Conservation (phyloP, 2,329 filamentous ascomycete species). For the Colletotrichum plurivorum region DNA sequence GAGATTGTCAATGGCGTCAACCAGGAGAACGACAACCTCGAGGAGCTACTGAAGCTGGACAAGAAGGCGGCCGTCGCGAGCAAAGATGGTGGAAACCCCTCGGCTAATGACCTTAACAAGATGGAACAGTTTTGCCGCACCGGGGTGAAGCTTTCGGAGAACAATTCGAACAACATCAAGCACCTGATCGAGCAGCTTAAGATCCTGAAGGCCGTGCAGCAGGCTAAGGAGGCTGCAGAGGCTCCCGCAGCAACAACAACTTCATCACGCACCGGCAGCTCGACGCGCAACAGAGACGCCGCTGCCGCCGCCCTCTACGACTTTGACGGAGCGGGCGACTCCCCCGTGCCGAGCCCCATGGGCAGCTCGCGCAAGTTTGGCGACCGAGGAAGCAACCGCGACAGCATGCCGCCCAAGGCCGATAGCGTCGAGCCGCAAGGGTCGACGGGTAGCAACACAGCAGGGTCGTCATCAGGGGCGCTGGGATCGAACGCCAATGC, state of each 20-base stretch:
- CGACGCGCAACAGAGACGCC: constrained; percentile 35
- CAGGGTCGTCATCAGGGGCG: constrained; percentile 45
- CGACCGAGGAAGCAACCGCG: constrained; percentile 56
- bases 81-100: constrained; percentile 48
- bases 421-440: constrained; percentile 70
- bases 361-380: constrained; percentile 51
- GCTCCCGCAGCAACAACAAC: constrained; percentile 41
- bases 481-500: constrained; percentile 38
- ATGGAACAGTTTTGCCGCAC: constrained; percentile 60
- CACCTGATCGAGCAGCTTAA: constrained; percentile 58
- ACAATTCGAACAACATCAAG: constrained; percentile 54
- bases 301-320: constrained; percentile 57
- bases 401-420: constrained; percentile 68
- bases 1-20: constrained; percentile 59
- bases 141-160: constrained; percentile 58
- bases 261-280: constrained; percentile 40
- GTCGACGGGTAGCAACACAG: constrained; percentile 52
- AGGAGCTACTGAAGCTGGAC: constrained; percentile 56
- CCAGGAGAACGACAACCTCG: constrained; percentile 57
- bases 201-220: constrained; percentile 58
- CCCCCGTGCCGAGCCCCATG: constrained; percentile 60
- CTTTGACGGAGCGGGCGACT: constrained; percentile 61
- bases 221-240: constrained; percentile 58
- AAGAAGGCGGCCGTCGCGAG: constrained; percentile 57
- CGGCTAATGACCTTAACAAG: constrained; percentile 51